Evolutionary conservation across 1,139 yeast genomes (phyloP).

Genomic region (Debaryomyces nepalensis): DNA sequence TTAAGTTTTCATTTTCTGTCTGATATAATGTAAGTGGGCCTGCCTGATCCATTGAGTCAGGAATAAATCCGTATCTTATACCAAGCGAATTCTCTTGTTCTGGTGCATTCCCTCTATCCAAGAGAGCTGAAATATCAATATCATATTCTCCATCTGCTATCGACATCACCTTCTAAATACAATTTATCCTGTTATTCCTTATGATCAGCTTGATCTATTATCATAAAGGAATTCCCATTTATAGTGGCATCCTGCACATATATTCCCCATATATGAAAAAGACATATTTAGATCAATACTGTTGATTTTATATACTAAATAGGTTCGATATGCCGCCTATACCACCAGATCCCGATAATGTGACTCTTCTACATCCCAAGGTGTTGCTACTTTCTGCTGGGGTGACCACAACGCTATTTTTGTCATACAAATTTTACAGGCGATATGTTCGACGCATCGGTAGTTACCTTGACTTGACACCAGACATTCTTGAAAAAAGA

Average conservation of each 20-base stretch:
- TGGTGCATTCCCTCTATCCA: conserved; percentile 15
- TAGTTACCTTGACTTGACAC: conserved; percentile 45
- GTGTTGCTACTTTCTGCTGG: conserved; percentile 48
- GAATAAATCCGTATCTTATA: conserved; percentile 48
- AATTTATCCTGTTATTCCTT: not conserved
- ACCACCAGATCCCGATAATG: conserved; percentile 15
- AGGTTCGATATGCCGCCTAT: conserved; percentile 15
- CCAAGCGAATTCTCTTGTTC: conserved; percentile 34
- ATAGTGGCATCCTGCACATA: not conserved
- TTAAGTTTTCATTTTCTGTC: conserved; percentile 37
- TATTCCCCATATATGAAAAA: conserved; percentile 2
- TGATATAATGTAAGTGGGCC: conserved; percentile 42
- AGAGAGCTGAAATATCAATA: conserved; percentile 40
- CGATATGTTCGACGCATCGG: conserved; percentile 41
- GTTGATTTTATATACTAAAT: not conserved
- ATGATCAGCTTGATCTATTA: conserved; percentile 2
- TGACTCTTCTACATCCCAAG: conserved; percentile 40
- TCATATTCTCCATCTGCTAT: conserved; percentile 53
- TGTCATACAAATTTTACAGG: conserved; percentile 37
- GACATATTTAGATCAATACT: conserved; percentile 2
- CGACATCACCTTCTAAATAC: conserved; percentile 23
- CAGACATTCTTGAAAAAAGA: conserved; percentile 39
- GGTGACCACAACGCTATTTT: conserved; percentile 34
- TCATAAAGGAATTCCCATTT: not conserved
- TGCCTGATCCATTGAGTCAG: conserved; percentile 47